Evolutionary conservation across 495 filamentous ascomycete genomes (phyloP), one percentile per base, ranked within the genome.

Genomic region (Annulohypoxylon maeteangense): DNA sequence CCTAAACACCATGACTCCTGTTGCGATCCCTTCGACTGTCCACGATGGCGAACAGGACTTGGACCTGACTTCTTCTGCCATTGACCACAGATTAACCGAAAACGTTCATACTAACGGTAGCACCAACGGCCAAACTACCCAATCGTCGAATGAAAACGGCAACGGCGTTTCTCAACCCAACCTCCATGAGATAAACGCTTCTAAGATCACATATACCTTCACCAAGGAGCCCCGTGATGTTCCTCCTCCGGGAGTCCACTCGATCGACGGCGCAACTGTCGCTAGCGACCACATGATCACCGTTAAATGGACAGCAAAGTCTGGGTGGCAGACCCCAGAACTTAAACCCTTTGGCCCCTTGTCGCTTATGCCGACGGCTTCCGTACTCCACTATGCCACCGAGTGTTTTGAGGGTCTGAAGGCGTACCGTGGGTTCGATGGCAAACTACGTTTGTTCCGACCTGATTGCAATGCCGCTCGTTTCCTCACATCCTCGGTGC

Each of bases 371-470:
- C 94, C 94, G 6, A 93, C 91, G 12, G 91, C 93, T 14, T 92
- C 90, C n/a, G 88, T 89, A 27, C 87, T 97, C 38, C 93, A 97
- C 83, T 97, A 97, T 78, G 93, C 93, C 14, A 95, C 92, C 38
- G 91, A 95, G 74, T 97, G 93, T 81, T 97, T 97, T 81, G 93
- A 97, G 79, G 93, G 93, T 31, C 85, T 95, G 81, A 97, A 96
- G 79, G 88, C 87, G 38, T 96, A 94, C 83, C 92, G 93, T 61
- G 93, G 93, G 25, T 87, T 86, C 72, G 93, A 96, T 79, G 91
- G 91, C 50, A 88, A 88, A 65, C 83, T 98, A 61, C 92, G 94
- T 38, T 82, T 97, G 48, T 98, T 98, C 85, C 90, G 94, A 22
- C 92, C 93, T 0, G 83, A 92, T 70, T 81, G 86, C 68, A 98